Base-by-base conservation (phyloP, 1,284 basidiomycete species). In the Cryptococcus sp. region DNA sequence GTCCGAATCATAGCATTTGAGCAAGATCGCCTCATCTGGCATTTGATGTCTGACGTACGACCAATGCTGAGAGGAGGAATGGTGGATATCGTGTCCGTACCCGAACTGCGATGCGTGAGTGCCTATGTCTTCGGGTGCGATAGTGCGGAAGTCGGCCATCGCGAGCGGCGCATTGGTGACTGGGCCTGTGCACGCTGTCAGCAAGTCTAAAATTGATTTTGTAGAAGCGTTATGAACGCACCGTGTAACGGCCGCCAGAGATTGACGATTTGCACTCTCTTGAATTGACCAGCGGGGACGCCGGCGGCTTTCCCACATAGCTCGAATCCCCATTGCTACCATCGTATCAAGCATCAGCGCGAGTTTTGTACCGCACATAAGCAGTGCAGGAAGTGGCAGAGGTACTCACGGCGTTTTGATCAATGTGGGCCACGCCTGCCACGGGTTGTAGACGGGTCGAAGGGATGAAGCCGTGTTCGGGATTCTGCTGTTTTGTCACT, bases 111-210 rank as follows among this genome's bases (percentile, higher is more conserved):
- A 54, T n/a, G 58, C 67, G 44, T 68, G 65, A n/a, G 55, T 50
- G 22, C 56, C 41, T 47, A 69, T 31, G 22, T 67, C 60, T 8
- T 58, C 58, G 20, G 53, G 27, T 11, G 40, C 31, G 46, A 72
- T 40, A 17, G 59, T 55, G 1, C 41, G 46, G 49, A 55, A 73
- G 46, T 61, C 59, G 38, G 62, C 55, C 49, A 75, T 66, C 22
- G 62, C 64, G 1, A 76, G 62, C 15, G 74, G 74, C 11, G 73
- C 69, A 57, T 75, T 75, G 3, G 71, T 71, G 1, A 74, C 73
- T 0, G 69, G 69, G 20, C 68, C 69, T 62, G n/a, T n/a, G 31
- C 16, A 39, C 22, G 27, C 17, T 45, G 27, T 52, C 27, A 54
- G 54, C 25, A 39, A 27, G n/a, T 31, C 17, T 20, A 5, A 5